Percentiles rank a stretch among this genome's conserved stretches.
Conservation (phyloP, 352 stramenopile species). For the Phytopythium helicoides region DNA sequence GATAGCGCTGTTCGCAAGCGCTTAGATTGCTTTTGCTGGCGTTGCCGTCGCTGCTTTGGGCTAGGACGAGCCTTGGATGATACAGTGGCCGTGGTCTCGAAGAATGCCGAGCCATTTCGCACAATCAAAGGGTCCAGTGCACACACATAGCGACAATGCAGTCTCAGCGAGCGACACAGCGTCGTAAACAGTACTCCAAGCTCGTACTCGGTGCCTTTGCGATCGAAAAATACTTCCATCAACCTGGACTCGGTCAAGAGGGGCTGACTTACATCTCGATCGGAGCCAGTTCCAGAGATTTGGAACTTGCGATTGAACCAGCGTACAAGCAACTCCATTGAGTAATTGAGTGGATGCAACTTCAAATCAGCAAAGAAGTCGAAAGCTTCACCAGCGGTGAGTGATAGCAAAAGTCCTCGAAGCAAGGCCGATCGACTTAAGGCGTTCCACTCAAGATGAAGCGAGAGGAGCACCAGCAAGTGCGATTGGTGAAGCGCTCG, state of each 20-base stretch:
- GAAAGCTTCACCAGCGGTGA: slow-evolving; percentile 32
- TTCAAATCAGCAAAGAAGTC: slow-evolving; percentile 45
- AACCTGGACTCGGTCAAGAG: slow-evolving; percentile 48
- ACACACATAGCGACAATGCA: slow-evolving; percentile 53
- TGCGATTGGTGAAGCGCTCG: slow-evolving; percentile 66
- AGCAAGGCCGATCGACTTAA: slow-evolving; percentile 43
- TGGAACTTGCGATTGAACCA: slow-evolving; percentile 65
- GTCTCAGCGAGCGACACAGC: slow-evolving; percentile 48
- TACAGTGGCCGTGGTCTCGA: slow-evolving; percentile 1
- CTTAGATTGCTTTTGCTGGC: slow-evolving; percentile 16
- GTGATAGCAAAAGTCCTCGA: slow-evolving; percentile 56
- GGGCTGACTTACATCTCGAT: slow-evolving; percentile 16
- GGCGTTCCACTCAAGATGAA: slow-evolving; percentile 42
- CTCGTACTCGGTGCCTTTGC: slow-evolving; percentile 40
- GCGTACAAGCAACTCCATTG: slow-evolving; percentile 58
- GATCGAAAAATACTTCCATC: slow-evolving; percentile 48
- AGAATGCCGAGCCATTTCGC: slow-evolving; percentile 37
- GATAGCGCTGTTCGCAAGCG: background rate
- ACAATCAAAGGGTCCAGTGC: slow-evolving; percentile 53
- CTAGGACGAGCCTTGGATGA: slow-evolving; percentile 1
- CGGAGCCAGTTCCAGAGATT: slow-evolving; percentile 4
- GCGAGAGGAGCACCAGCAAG: slow-evolving; percentile 57
- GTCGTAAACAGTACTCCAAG: slow-evolving; percentile 61
- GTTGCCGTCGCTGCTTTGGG: background rate
- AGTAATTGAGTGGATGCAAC: slow-evolving; percentile 39